Percentiles rank a stretch among this genome's conserved stretches.
These are phyloP conservation scores for Globisporangium takayamanum DNA, from an alignment of 352 stramenopile genomes.

Conservation along the genomic window DNA sequence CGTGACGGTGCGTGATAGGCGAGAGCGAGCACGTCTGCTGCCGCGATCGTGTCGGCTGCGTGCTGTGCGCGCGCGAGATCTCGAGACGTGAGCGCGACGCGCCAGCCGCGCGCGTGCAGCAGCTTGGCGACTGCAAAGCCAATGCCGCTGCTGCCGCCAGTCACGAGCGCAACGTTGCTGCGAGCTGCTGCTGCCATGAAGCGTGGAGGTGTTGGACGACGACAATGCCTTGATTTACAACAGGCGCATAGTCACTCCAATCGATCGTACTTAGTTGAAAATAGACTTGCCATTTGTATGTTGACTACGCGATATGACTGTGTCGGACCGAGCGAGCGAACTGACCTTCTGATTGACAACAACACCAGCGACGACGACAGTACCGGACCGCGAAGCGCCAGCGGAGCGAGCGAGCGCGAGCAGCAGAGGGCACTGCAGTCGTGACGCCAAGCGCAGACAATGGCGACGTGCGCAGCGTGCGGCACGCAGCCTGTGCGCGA, in stretches of 20 bases:
- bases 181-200: background rate
- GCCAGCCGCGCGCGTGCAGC: constrained; percentile 57
- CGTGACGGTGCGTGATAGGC: constrained; percentile 49
- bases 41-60: constrained; percentile 37
- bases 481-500: constrained; percentile 17
- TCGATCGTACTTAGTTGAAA: too few species aligned
- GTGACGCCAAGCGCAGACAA: constrained; percentile 4
- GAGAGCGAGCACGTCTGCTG: constrained; percentile 35
- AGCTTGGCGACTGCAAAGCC: constrained; percentile 64
- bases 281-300: too few species aligned
- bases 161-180: constrained; percentile 45
- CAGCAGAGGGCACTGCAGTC: too few species aligned
- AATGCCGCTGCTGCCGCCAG: constrained; percentile 74
- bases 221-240: background rate
- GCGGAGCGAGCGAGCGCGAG: too few species aligned
- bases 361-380: too few species aligned
- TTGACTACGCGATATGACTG: too few species aligned
- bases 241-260: too few species aligned
- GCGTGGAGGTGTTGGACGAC: too few species aligned
- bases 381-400: too few species aligned
- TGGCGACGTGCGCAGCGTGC: constrained; percentile 39
- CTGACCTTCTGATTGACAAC: too few species aligned
- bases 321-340: too few species aligned
- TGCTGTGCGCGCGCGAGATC: constrained; percentile 43
- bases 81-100: constrained; percentile 66